Conservation (phyloP, 2,329 filamentous ascomycete species). For the Diatrype stigma region DNA sequence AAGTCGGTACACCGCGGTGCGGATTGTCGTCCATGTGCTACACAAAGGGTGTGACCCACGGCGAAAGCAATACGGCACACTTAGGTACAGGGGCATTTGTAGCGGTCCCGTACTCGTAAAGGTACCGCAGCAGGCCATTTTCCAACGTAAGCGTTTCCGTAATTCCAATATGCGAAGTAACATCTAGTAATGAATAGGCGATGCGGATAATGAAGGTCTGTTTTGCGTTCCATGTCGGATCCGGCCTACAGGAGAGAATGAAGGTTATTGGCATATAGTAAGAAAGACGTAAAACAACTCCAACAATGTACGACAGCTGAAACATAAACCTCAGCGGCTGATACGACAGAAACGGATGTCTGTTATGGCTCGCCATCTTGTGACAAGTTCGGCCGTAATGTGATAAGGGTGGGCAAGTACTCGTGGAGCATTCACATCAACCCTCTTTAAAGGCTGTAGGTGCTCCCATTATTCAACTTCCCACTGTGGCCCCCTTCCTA, state of each 20-base stretch:
- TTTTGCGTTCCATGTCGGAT: conserved; percentile 8
- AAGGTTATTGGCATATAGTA: conserved; percentile 7
- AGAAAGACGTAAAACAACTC: conserved; percentile 6
- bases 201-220: conserved; percentile 6
- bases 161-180: conserved; percentile 2
- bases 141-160: conserved; percentile 5
- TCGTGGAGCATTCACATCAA: too few species aligned
- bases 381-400: too few species aligned
- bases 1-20: conserved; percentile 34
- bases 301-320: conserved; percentile 1
- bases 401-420: too few species aligned
- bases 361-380: background rate
- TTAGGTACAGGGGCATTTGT: conserved; percentile 11
- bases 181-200: background rate
- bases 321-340: conserved; percentile 11
- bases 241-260: conserved; percentile 9
- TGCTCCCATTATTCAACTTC: too few species aligned
- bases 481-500: too few species aligned
- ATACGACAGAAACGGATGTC: conserved; percentile 8
- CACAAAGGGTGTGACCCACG: conserved; percentile 21
- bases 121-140: conserved; percentile 37
- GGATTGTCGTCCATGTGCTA: conserved; percentile 10
- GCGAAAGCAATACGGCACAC: conserved; percentile 33
- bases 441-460: too few species aligned
- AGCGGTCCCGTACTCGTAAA: conserved; percentile 33